phyloP scores from a whole-genome alignment of 108 stramenopile genomes.

The Tribonema minus region DNA sequence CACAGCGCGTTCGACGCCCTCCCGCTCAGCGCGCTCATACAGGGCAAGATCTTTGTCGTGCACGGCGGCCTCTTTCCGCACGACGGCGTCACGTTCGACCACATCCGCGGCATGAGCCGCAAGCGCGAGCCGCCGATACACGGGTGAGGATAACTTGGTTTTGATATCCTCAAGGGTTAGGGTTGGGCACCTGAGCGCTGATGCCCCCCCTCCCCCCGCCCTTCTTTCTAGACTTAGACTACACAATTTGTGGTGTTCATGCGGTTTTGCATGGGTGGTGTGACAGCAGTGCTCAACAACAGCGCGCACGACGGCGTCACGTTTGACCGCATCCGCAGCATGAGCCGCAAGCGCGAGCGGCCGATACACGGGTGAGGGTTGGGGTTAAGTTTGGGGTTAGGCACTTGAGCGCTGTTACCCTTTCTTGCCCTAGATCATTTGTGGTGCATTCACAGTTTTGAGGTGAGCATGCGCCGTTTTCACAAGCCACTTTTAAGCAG shows the following conservation, averaged over 20 bases:
- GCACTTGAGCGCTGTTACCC: neutral
- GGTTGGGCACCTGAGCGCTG: neutral
- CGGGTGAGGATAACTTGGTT: neutral
- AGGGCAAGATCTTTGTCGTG: slow-evolving; percentile 59
- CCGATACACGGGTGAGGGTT: slow-evolving; percentile 38
- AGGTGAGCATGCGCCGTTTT: too few species aligned
- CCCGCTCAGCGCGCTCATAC: slow-evolving; percentile 61
- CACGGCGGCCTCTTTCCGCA: slow-evolving; percentile 65
- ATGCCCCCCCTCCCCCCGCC: neutral
- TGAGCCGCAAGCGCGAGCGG: slow-evolving; percentile 55
- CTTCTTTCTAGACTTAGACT: neutral
- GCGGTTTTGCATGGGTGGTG: too few species aligned
- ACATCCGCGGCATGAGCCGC: slow-evolving; percentile 57
- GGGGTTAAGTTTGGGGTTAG: neutral
- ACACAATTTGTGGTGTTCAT: too few species aligned
- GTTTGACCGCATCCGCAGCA: slow-evolving; percentile 54
- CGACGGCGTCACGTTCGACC: slow-evolving; percentile 51
- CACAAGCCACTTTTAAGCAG: too few species aligned
- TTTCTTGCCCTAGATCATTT: too few species aligned
- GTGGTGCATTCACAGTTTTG: too few species aligned
- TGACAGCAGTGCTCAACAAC: too few species aligned
- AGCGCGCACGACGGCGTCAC: slow-evolving; percentile 54
- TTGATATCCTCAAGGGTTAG: neutral
- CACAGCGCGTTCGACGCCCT: slow-evolving; percentile 56
- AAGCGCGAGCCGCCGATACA: slow-evolving; percentile 57